Evolutionary conservation across 2,329 filamentous ascomycete species (phyloP), one percentile per base, ranked within the genome.

Genomic region (Cladophialophora carrionii): DNA sequence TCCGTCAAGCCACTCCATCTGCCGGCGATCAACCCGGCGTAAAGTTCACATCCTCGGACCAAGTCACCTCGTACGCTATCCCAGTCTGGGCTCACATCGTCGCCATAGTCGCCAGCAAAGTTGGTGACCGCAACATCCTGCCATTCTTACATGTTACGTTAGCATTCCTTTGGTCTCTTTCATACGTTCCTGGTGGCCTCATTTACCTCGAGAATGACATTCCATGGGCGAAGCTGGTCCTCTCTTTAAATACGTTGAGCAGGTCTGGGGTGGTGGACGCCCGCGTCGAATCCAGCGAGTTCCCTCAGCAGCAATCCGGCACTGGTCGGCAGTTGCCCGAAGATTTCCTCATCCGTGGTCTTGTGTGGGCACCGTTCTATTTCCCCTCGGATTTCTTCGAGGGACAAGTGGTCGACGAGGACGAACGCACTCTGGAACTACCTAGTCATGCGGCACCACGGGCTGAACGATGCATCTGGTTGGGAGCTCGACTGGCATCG

Each of bases 321-420:
- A 75, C 78, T 20, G 75, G 74, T 5, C 72, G 78, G 9, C 84
- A 86, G 57, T 71, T 88, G 1, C 81, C 84, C 0, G 86, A 88
- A 68, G 86, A 88, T 67, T 87, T 84, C 67, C 71, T 81, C 1
- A 81, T 87, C 7, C 80, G 84, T 26, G 86, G 86, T 1, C 72
- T 83, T 26, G 86, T 83, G 81, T 81, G 79, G 57, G 77, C 82
- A 65, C 51, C 71, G 0, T 81, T 79, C 60, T 83, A 82, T 68
- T 84, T 83, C 64, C 82, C 82, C 0, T 66, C 77, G 1, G 74
- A 76, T 3, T 87, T 84, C 76, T 87, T 88, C 68, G 67, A 75
- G 2, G 75, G 76, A 22, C 76, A 78, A 1, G 77, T 80, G 56
- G 76, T 79, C 43, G 84, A 86, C 64, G 84, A 87, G 54, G 83